These are phyloP conservation scores for Suzukiozyma palmioleophila DNA, from an alignment of 1,139 yeast species.

Conservation along the genomic window DNA sequence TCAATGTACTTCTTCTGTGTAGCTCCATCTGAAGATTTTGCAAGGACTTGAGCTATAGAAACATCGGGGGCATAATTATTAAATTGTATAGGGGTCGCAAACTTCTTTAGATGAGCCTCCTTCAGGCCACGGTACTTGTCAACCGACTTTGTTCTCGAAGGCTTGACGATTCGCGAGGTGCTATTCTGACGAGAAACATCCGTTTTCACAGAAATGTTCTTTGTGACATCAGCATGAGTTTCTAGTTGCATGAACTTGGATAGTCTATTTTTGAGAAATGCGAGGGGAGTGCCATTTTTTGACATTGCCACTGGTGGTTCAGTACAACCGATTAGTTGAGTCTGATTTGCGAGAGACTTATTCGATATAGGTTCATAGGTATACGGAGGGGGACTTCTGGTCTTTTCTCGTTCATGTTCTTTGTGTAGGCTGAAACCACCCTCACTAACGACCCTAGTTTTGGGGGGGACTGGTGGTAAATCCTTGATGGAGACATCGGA, in stretches of 20 bases:
- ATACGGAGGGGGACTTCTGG: no score
- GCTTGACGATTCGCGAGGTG: constrained; percentile 1
- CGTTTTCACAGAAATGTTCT: background rate
- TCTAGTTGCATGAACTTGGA: background rate
- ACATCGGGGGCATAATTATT: no score
- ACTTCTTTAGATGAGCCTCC: background rate
- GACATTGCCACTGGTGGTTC: background rate
- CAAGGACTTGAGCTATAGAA: no score
- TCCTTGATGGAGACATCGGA: constrained; percentile 4
- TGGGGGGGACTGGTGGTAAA: background rate
- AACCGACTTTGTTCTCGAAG: background rate
- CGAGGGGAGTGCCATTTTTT: background rate
- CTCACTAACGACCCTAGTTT: background rate
- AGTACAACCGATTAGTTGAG: background rate
- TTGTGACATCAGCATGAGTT: background rate
- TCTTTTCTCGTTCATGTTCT: no score
- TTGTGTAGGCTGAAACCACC: background rate
- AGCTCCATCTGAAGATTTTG: no score
- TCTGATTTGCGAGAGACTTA: background rate
- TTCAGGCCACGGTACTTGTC: background rate
- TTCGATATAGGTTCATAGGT: no score
- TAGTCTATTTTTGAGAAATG: background rate
- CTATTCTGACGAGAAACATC: background rate
- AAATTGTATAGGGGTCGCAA: no score
- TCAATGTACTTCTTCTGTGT: no score